These are phyloP conservation scores for Daedalea quercina DNA, from an alignment of 768 basidiomycete genomes.

Conservation along the genomic window DNA sequence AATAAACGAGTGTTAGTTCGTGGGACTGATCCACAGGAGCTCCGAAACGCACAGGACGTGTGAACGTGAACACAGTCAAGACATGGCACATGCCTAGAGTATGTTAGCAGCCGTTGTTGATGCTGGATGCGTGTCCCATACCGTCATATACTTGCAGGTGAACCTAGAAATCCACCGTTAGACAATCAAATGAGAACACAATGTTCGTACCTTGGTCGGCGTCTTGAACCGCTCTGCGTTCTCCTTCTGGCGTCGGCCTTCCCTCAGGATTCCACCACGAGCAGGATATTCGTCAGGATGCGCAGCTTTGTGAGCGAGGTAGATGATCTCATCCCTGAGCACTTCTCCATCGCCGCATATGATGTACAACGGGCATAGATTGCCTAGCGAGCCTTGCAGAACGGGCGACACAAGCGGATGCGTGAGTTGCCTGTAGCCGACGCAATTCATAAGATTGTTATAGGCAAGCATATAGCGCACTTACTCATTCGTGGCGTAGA, in stretches of 20 bases:
- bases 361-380: constrained; percentile 71
- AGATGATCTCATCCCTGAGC: constrained; percentile 71
- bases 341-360: constrained; percentile 70
- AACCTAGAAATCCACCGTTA: constrained; percentile 32
- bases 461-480: constrained; percentile 12
- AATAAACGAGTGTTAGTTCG: neutral
- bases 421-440: constrained; percentile 39
- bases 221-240: constrained; percentile 43
- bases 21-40: neutral
- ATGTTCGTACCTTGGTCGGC: constrained; percentile 39
- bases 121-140: constrained; percentile 21
- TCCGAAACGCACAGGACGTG: constrained; percentile 37
- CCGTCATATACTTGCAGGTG: constrained; percentile 75
- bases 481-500: constrained; percentile 70
- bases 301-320: constrained; percentile 75
- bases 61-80: constrained; percentile 65
- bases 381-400: constrained; percentile 65
- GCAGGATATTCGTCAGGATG: constrained; percentile 60
- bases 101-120: neutral
- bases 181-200: neutral
- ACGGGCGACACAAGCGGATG: constrained; percentile 73
- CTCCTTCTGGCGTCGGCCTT: constrained; percentile 40
- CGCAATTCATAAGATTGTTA: neutral
- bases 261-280: constrained; percentile 43
- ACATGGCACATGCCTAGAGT: constrained; percentile 64